These are phyloP conservation scores for Eucalyptus marginata DNA, from an alignment of 345 rosid species.

Conservation along the genomic window DNA sequence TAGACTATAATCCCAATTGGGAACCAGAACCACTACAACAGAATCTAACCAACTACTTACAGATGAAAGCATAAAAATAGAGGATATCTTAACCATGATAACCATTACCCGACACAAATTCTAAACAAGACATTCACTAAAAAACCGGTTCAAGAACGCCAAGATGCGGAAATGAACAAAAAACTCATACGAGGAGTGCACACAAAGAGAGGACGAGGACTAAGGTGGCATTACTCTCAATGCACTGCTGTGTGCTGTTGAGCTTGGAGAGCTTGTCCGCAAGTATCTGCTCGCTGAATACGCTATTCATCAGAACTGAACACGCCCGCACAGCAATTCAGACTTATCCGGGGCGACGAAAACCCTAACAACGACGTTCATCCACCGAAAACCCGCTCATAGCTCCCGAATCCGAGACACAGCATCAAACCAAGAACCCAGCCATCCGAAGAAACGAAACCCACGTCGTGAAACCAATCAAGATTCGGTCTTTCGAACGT, in stretches of 20 bases:
- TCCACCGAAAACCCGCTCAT: not conserved
- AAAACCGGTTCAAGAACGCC: fast-evolving
- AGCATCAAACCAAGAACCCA: not conserved
- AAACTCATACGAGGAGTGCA: not conserved
- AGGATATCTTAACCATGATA: fast-evolving
- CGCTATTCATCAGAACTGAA: constrained; percentile 72
- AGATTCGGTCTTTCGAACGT: not conserved
- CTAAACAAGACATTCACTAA: not conserved
- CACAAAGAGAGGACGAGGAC: not conserved
- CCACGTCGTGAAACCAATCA: not conserved
- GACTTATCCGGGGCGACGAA: not conserved
- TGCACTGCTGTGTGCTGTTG: constrained; percentile 92
- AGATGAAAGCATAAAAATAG: fast-evolving
- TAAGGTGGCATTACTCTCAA: constrained; percentile 68
- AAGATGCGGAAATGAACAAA: not conserved
- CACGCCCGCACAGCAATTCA: not conserved
- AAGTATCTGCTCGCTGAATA: constrained; percentile 85
- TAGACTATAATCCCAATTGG: not conserved
- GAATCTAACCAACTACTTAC: not conserved
- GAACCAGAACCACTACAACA: fast-evolving
- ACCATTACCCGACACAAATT: fast-evolving
- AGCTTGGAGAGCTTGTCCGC: constrained; percentile 97
- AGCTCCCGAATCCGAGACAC: not conserved
- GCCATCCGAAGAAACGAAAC: not conserved
- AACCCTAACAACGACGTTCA: not conserved